These are phyloP conservation scores for Miscanthus lutarioriparius DNA, from an alignment of 176 grass and related monocot species.

Conservation along the genomic window DNA sequence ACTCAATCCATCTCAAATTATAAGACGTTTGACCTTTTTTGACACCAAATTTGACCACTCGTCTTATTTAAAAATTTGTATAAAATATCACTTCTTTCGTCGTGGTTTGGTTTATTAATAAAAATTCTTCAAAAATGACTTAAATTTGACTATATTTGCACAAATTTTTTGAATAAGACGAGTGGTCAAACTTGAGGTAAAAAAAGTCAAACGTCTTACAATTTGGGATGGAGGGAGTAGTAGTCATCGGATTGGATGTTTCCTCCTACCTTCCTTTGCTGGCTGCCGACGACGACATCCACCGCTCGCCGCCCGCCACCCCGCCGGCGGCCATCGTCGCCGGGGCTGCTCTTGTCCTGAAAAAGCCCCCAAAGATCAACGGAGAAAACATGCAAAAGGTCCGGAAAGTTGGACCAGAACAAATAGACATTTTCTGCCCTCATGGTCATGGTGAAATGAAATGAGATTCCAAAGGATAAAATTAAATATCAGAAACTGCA, in stretches of 20 bases:
- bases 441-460: neutral
- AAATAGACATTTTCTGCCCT: neutral
- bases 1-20: too few relatives aligned
- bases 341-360: neutral
- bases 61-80: too few relatives aligned
- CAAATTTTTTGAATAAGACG: too few relatives aligned
- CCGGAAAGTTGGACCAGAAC: neutral
- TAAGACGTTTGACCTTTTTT: too few relatives aligned
- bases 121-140: too few relatives aligned
- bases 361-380: neutral
- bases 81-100: too few relatives aligned
- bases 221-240: too few relatives aligned
- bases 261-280: slow-evolving; percentile 47
- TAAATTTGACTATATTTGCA: too few relatives aligned
- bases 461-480: neutral
- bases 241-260: neutral
- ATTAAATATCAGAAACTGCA: neutral
- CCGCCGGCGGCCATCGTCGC: neutral
- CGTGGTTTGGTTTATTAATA: too few relatives aligned
- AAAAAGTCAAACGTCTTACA: too few relatives aligned
- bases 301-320: neutral
- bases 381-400: neutral
- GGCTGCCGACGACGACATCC: slow-evolving; percentile 11
- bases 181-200: too few relatives aligned
- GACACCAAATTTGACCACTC: too few relatives aligned